Conservation (phyloP, 2,329 filamentous ascomycete species). For the Niveomyces coronatus region DNA sequence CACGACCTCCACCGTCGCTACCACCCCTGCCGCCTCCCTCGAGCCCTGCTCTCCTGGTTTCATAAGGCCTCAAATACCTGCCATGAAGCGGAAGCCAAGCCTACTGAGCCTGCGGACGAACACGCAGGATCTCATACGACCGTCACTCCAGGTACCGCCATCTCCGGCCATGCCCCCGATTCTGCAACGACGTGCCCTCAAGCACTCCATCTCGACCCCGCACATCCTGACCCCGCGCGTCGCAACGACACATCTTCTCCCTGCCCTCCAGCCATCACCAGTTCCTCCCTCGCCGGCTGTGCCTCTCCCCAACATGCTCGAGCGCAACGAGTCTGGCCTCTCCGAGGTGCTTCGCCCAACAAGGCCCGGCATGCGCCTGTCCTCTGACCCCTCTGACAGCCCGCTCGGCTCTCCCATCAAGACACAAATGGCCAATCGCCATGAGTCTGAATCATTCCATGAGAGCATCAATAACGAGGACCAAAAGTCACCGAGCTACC, state of each 20-base stretch:
- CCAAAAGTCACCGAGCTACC: slow-evolving; percentile 73
- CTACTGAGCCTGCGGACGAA: slow-evolving; percentile 68
- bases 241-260: too few species aligned
- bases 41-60: slow-evolving; percentile 67
- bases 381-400: slow-evolving; percentile 34
- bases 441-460: slow-evolving; percentile 44
- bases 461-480: slow-evolving; percentile 67
- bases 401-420: slow-evolving; percentile 50
- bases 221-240: slow-evolving; percentile 53
- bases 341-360: slow-evolving; percentile 47
- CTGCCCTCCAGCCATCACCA: slow-evolving; percentile 47
- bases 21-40: slow-evolving; percentile 41
- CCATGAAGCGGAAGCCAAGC: slow-evolving; percentile 64
- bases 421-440: slow-evolving; percentile 51
- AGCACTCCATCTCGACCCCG: slow-evolving; percentile 58
- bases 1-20: slow-evolving; percentile 40
- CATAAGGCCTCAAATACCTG: slow-evolving; percentile 67
- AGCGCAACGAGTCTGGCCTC: slow-evolving; percentile 50
- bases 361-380: slow-evolving; percentile 27
- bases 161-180: slow-evolving; percentile 49
- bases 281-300: slow-evolving; percentile 37
- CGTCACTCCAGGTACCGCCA: slow-evolving; percentile 42
- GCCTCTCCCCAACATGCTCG: slow-evolving; percentile 50
- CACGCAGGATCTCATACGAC: slow-evolving; percentile 43
- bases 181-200: slow-evolving; percentile 50